These are phyloP conservation scores for Astrephomene gubernaculifera DNA, from an alignment of 139 green algal genomes.

Conservation along the genomic window DNA sequence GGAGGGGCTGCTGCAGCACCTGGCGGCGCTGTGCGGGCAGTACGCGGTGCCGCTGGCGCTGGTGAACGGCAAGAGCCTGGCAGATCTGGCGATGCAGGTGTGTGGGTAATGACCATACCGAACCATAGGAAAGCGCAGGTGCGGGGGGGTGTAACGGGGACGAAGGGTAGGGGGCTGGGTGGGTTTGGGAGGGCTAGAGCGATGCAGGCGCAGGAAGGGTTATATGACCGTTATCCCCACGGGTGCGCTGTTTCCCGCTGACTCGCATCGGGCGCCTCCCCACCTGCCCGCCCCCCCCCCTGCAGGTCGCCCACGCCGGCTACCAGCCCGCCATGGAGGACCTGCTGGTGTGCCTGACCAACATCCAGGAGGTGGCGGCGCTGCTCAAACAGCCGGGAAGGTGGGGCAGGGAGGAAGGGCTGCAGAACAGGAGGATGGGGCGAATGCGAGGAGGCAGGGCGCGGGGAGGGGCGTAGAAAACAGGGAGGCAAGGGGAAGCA, in stretches of 20 bases:
- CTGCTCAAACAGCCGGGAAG: constrained; percentile 65
- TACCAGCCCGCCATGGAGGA: constrained; percentile 60
- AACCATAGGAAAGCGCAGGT: too few relatives aligned
- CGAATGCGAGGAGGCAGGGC: neutral
- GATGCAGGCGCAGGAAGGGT: too few relatives aligned
- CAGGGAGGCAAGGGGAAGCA: too few relatives aligned
- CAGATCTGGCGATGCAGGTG: constrained; percentile 50
- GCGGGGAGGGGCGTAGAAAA: too few relatives aligned
- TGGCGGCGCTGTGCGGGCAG: constrained; percentile 61
- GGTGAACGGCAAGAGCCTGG: constrained; percentile 67
- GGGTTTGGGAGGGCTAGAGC: too few relatives aligned
- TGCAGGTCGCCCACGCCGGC: neutral
- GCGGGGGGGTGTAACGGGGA: neutral
- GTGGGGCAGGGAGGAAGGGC: neutral
- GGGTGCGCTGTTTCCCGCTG: too few relatives aligned
- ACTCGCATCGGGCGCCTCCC: too few relatives aligned
- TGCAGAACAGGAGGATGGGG: neutral
- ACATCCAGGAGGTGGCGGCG: constrained; percentile 70
- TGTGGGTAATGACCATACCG: too few relatives aligned
- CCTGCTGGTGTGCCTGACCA: constrained; percentile 69
- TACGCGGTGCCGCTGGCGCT: constrained; percentile 67
- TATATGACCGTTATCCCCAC: too few relatives aligned
- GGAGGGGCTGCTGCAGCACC: constrained; percentile 56
- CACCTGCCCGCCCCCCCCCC: too few relatives aligned
- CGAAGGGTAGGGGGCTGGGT: neutral